phyloP scores from a whole-genome alignment of 2,329 filamentous ascomycete genomes.

The Pyrenophora graminea region DNA sequence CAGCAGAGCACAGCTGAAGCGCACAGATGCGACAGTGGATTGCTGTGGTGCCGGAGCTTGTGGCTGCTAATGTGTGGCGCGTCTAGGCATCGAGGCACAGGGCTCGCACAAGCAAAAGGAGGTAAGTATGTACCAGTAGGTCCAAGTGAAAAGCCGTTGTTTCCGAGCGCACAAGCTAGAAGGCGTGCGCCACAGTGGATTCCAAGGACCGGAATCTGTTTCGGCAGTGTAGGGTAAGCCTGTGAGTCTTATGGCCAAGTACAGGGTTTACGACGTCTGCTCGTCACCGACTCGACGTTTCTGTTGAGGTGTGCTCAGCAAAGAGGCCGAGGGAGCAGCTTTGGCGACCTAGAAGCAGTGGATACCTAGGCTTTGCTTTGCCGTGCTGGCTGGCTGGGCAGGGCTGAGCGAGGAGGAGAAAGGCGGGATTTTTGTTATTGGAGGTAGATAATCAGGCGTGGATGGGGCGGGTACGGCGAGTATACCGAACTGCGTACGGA shows the following conservation, averaged over 20 bases:
- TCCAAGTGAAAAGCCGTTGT: not conserved
- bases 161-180: not conserved
- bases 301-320: too few relatives aligned
- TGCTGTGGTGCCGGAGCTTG: not conserved
- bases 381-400: too few relatives aligned
- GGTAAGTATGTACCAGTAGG: too few relatives aligned
- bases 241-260: not conserved
- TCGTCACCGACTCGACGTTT: not conserved
- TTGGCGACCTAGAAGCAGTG: not conserved
- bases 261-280: not conserved
- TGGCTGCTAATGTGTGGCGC: not conserved
- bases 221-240: not conserved
- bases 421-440: not conserved
- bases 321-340: not conserved
- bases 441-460: not conserved
- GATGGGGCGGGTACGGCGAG: not conserved
- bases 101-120: not conserved
- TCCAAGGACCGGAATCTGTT: not conserved
- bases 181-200: not conserved
- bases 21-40: not conserved
- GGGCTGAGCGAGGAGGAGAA: not conserved
- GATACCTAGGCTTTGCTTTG: too few relatives aligned
- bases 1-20: not conserved
- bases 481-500: too few relatives aligned
- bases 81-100: slow-evolving; percentile 1